Conservation (phyloP, 441 rosid genomes). For the Arabidopsis lyrata region DNA sequence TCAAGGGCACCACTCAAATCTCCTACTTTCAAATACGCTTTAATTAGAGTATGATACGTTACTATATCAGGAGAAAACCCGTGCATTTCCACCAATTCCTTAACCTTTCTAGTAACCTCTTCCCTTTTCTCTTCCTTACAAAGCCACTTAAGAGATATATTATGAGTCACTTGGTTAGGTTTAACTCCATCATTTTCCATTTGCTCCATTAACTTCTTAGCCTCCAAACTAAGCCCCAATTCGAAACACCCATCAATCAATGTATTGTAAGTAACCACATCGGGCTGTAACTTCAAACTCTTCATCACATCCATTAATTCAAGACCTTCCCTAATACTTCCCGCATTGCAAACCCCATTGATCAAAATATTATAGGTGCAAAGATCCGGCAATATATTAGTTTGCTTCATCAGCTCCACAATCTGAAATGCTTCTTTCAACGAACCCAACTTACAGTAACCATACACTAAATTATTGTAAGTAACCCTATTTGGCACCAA, state of each 20-base stretch:
- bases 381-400: slow-evolving; percentile 63
- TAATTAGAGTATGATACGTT: slow-evolving; percentile 78
- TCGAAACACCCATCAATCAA: slow-evolving; percentile 78
- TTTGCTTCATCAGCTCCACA: slow-evolving; percentile 73
- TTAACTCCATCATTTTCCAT: slow-evolving; percentile 68
- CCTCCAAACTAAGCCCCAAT: slow-evolving; percentile 52
- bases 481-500: slow-evolving; percentile 68
- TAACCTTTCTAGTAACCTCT: slow-evolving; percentile 55
- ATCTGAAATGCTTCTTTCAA: slow-evolving; percentile 76
- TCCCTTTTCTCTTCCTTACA: slow-evolving; percentile 78
- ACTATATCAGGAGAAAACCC: slow-evolving; percentile 71
- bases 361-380: slow-evolving; percentile 80
- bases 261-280: slow-evolving; percentile 85
- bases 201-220: slow-evolving; percentile 62
- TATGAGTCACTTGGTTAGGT: slow-evolving; percentile 67
- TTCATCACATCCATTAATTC: slow-evolving; percentile 74
- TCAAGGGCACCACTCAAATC: slow-evolving; percentile 68
- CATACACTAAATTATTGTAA: slow-evolving; percentile 67
- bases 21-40: slow-evolving; percentile 67
- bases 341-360: slow-evolving; percentile 65
- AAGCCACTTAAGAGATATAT: slow-evolving; percentile 73
- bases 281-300: slow-evolving; percentile 60
- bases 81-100: slow-evolving; percentile 59
- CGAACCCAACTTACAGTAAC: slow-evolving; percentile 79
- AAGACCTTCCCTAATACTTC: slow-evolving; percentile 65